Evolutionary conservation across 2,329 filamentous ascomycete species (phyloP).

Genomic region (Aspergillus novofumigatus): DNA sequence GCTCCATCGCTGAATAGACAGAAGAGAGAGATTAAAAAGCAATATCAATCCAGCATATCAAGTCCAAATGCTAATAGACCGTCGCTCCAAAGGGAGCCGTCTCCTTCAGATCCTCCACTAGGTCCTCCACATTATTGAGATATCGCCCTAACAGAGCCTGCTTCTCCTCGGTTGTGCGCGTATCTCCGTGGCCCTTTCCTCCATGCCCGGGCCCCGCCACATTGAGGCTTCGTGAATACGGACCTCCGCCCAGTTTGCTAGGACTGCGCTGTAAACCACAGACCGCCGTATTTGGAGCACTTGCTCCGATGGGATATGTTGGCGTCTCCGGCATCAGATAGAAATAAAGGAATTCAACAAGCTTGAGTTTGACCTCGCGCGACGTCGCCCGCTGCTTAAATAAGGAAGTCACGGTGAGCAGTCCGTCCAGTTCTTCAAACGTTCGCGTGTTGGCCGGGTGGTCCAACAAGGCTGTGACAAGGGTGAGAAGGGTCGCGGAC

Average conservation of each 20-base stretch:
- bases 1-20: conserved; percentile 18
- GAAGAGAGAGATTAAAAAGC: conserved; percentile 5
- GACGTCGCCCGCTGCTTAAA: conserved; percentile 86
- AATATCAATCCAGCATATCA: conserved; percentile 7
- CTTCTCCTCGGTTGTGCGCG: conserved; percentile 74
- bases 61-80: conserved; percentile 27
- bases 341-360: conserved; percentile 97
- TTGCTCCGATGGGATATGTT: conserved; percentile 23
- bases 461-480: conserved; percentile 84
- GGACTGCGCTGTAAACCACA: conserved; percentile 61
- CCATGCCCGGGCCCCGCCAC: conserved; percentile 22
- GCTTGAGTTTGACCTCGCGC: conserved; percentile 86
- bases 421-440: conserved; percentile 86
- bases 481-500: conserved; percentile 80
- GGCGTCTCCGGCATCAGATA: conserved; percentile 92
- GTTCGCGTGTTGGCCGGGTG: conserved; percentile 82
- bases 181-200: conserved; percentile 36
- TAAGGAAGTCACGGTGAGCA: conserved; percentile 84
- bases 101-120: conserved; percentile 78
- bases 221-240: conserved; percentile 46
- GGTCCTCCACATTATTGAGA: conserved; percentile 75
- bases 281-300: conserved; percentile 37
- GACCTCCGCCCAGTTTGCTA: conserved; percentile 60
- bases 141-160: conserved; percentile 72
- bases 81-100: conserved; percentile 67